Conservation (phyloP, 805 yeast genomes). For the Yamadazyma philogaea region DNA sequence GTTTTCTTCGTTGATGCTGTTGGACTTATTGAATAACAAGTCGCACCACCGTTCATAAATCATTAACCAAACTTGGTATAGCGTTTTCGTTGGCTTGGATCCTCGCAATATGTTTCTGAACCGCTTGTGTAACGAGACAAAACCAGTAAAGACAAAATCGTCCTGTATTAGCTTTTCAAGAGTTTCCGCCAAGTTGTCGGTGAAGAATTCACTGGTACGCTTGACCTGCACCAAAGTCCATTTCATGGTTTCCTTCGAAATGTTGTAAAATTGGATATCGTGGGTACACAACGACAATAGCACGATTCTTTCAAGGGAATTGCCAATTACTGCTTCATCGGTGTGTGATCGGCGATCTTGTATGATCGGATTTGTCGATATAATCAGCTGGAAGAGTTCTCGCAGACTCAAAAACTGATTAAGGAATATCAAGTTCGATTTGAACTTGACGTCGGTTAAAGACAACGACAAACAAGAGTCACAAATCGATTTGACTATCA, state of each 20-base stretch:
- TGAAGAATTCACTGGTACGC: constrained; percentile 4
- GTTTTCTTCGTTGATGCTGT: constrained; percentile 33
- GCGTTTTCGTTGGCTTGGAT: constrained; percentile 25
- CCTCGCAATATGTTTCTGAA: constrained; percentile 40
- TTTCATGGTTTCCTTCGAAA: constrained; percentile 35
- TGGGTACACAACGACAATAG: constrained; percentile 41
- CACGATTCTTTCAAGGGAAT: constrained; percentile 36
- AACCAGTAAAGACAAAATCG: constrained; percentile 59
- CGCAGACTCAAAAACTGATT: constrained; percentile 31
- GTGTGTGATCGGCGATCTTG: constrained; percentile 11
- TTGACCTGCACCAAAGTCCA: constrained; percentile 24
- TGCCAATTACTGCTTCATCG: constrained; percentile 11
- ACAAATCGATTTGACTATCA: constrained; percentile 31
- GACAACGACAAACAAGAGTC: constrained; percentile 34
- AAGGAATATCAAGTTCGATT: constrained; percentile 32
- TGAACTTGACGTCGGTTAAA: constrained; percentile 35
- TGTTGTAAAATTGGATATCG: constrained; percentile 41
- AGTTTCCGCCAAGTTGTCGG: constrained; percentile 22
- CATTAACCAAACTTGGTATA: constrained; percentile 39
- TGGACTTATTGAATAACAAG: constrained; percentile 23
- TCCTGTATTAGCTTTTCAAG: constrained; percentile 47
- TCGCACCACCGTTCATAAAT: constrained; percentile 51
- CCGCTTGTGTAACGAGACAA: constrained; percentile 70
- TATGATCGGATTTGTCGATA: constrained; percentile 16
- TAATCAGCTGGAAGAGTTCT: constrained; percentile 15